Conservation (phyloP, 306 rosid genomes). For the Boehmeria nivea region DNA sequence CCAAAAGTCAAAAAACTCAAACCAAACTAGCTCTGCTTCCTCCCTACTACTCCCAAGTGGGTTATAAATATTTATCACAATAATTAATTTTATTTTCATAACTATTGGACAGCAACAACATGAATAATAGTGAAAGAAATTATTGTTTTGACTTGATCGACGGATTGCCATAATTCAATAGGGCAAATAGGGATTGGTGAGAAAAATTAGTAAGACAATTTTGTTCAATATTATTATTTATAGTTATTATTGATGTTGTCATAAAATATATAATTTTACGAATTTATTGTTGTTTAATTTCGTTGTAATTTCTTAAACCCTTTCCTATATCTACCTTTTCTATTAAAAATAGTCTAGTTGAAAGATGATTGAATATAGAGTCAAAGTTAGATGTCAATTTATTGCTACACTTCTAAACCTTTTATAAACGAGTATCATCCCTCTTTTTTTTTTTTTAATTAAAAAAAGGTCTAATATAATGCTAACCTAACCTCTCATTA, state of each 20-base stretch:
- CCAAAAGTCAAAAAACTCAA: conserved; percentile 49
- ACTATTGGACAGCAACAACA: background rate
- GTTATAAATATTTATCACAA: background rate
- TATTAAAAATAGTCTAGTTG: too few relatives aligned
- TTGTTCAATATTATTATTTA: background rate
- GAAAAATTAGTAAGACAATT: background rate
- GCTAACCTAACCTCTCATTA: background rate
- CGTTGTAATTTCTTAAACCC: too few relatives aligned
- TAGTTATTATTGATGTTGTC: too few relatives aligned
- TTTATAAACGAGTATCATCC: too few relatives aligned
- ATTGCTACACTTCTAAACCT: too few relatives aligned
- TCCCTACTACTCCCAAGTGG: conserved; percentile 22
- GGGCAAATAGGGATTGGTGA: background rate
- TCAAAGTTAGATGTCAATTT: too few relatives aligned
- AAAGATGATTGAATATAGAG: too few relatives aligned
- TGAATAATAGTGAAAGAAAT: background rate
- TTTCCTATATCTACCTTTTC: too few relatives aligned
- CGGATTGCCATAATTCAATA: background rate
- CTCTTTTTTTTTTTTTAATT: background rate
- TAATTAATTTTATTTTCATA: background rate
- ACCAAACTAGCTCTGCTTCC: conserved; percentile 50
- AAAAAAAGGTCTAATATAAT: background rate
- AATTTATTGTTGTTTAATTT: too few relatives aligned
- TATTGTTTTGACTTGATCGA: background rate
- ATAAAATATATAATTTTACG: too few relatives aligned